phyloP scores from a whole-genome alignment of 2,329 filamentous ascomycete genomes.

The Xylaria sp. region DNA sequence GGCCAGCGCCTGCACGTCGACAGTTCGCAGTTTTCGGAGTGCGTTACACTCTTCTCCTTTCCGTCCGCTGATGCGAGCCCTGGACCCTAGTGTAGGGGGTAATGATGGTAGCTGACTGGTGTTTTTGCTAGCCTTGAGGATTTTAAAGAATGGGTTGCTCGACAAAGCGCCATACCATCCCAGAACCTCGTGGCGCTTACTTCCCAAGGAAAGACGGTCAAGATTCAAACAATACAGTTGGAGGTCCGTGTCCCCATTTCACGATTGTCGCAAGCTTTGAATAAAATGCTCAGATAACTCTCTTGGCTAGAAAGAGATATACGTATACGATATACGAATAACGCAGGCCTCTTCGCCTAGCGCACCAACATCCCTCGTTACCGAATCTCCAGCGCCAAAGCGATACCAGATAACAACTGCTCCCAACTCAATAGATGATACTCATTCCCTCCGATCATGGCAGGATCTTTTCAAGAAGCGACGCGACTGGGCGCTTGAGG shows the following conservation, averaged over 20 bases:
- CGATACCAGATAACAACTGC: slow-evolving; percentile 66
- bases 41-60: slow-evolving; percentile 45
- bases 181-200: slow-evolving; percentile 89
- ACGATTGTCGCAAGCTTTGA: background rate
- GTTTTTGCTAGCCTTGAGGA: slow-evolving; percentile 71
- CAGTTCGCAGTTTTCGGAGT: slow-evolving; percentile 76
- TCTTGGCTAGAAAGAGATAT: slow-evolving; percentile 75
- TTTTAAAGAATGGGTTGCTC: slow-evolving; percentile 80
- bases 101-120: slow-evolving; percentile 24
- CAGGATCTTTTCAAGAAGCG: slow-evolving; percentile 82
- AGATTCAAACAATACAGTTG: slow-evolving; percentile 76
- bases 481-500: slow-evolving; percentile 75
- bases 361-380: slow-evolving; percentile 50
- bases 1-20: slow-evolving; percentile 85
- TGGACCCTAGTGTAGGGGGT: slow-evolving; percentile 17
- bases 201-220: slow-evolving; percentile 80
- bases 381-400: slow-evolving; percentile 57
- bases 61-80: slow-evolving; percentile 1
- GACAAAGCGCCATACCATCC: slow-evolving; percentile 72
- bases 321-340: slow-evolving; percentile 85
- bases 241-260: slow-evolving; percentile 63
- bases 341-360: slow-evolving; percentile 62
- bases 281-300: slow-evolving; percentile 15
- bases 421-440: slow-evolving; percentile 82
- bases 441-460: slow-evolving; percentile 85